phyloP scores from a whole-genome alignment of 805 yeast species.

The Candida sithepensis region DNA sequence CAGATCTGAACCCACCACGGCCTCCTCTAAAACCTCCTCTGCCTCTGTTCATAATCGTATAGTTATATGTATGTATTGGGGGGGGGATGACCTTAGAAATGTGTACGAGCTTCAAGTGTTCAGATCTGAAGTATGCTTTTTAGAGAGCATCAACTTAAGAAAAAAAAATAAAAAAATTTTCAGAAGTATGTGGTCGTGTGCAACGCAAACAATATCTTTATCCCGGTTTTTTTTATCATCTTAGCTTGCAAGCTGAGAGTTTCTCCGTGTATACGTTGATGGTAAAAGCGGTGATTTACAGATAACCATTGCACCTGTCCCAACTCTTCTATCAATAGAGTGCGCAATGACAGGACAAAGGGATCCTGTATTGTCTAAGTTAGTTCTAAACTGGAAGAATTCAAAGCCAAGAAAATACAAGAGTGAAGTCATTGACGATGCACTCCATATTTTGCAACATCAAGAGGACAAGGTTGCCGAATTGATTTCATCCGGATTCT shows the following conservation, averaged over 20 bases:
- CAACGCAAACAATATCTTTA: no score
- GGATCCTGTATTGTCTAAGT: background rate
- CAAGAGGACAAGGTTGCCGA: background rate
- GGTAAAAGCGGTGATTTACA: no score
- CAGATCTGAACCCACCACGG: slow-evolving; percentile 65
- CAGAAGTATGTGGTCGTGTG: no score
- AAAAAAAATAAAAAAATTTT: no score
- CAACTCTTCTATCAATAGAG: background rate
- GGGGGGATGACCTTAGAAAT: background rate
- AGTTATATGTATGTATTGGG: slow-evolving; percentile 1
- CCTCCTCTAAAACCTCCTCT: slow-evolving; percentile 59
- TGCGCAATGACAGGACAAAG: background rate
- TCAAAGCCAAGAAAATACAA: slow-evolving; percentile 3
- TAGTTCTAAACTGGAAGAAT: slow-evolving; percentile 4
- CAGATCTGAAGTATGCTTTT: no score
- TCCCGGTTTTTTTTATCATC: no score
- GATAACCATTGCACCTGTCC: no score
- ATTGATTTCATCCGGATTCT: slow-evolving; percentile 17
- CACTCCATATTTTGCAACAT: background rate
- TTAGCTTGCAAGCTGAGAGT: no score
- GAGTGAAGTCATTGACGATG: slow-evolving; percentile 4
- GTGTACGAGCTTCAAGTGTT: background rate
- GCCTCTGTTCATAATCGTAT: slow-evolving; percentile 56
- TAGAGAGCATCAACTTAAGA: no score
- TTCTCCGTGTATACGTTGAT: no score